Evolutionary conservation across 352 stramenopile species (phyloP).

Genomic region (Pythium brachiatum): DNA sequence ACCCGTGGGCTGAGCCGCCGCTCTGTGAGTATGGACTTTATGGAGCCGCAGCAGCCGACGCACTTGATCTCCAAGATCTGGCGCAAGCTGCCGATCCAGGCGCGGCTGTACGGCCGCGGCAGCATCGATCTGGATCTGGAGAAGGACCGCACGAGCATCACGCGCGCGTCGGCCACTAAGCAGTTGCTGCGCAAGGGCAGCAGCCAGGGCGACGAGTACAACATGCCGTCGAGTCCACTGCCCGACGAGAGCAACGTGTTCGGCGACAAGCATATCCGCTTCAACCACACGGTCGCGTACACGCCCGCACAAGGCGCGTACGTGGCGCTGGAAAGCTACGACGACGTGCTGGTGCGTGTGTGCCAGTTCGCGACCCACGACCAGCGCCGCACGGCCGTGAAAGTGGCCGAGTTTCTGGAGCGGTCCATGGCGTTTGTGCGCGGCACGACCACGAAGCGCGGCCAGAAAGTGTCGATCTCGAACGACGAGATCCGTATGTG

Average conservation of each 20-base stretch:
- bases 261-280: slow-evolving; percentile 49
- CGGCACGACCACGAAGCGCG: slow-evolving; percentile 61
- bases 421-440: slow-evolving; percentile 69
- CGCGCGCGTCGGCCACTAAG: slow-evolving; percentile 26
- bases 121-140: slow-evolving; percentile 30
- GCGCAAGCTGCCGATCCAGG: slow-evolving; percentile 76
- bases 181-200: slow-evolving; percentile 9
- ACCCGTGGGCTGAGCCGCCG: slow-evolving; percentile 57
- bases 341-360: slow-evolving; percentile 72
- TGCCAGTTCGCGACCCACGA: slow-evolving; percentile 65
- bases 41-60: slow-evolving; percentile 61
- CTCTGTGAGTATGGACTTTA: slow-evolving; percentile 77
- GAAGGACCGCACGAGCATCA: slow-evolving; percentile 30
- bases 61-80: slow-evolving; percentile 81
- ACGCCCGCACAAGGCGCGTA: slow-evolving; percentile 37
- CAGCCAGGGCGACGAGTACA: slow-evolving; percentile 18
- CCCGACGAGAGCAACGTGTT: slow-evolving; percentile 46
- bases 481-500: slow-evolving; percentile 84
- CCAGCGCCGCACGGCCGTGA: slow-evolving; percentile 62
- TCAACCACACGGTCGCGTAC: slow-evolving; percentile 31
- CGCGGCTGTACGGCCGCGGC: slow-evolving; percentile 35
- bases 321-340: slow-evolving; percentile 65
- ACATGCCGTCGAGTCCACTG: slow-evolving; percentile 31
- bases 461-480: slow-evolving; percentile 70
- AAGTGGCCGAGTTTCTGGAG: slow-evolving; percentile 78